phyloP scores from a whole-genome alignment of 2,329 filamentous ascomycete genomes.

The Colletotrichum falcatum region DNA sequence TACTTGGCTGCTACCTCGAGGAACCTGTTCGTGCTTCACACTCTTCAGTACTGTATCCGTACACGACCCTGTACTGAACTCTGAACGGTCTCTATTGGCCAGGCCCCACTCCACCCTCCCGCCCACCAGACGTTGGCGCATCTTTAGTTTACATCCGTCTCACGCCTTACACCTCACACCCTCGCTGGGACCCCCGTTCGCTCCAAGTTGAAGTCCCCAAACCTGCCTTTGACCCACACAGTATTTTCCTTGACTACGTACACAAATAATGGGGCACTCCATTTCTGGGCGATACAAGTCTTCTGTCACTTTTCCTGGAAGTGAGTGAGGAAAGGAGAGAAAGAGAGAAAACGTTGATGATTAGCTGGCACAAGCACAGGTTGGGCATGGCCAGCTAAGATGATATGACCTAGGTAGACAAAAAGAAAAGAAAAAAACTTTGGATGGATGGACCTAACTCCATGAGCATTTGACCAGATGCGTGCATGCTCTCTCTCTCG shows the following conservation, averaged over 20 bases:
- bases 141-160: conserved; percentile 6
- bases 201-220: neutral
- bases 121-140: conserved; percentile 20
- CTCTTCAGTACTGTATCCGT: too few species aligned
- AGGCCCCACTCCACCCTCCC: conserved; percentile 24
- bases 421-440: neutral
- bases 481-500: neutral
- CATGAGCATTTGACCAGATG: neutral
- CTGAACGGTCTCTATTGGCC: conserved; percentile 10
- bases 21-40: too few species aligned
- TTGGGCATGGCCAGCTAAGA: neutral
- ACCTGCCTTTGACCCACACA: neutral
- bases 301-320: neutral
- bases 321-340: neutral
- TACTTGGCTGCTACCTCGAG: neutral
- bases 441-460: neutral
- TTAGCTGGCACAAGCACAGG: neutral
- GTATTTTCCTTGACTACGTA: neutral
- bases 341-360: neutral
- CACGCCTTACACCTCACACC: neutral
- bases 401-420: too few species aligned
- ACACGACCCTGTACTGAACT: too few species aligned
- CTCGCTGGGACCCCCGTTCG: conserved; percentile 7
- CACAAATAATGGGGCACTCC: neutral
- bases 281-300: neutral